Base-by-base conservation (phyloP, 345 rosid species). In the Eucalyptus polyanthemos region DNA sequence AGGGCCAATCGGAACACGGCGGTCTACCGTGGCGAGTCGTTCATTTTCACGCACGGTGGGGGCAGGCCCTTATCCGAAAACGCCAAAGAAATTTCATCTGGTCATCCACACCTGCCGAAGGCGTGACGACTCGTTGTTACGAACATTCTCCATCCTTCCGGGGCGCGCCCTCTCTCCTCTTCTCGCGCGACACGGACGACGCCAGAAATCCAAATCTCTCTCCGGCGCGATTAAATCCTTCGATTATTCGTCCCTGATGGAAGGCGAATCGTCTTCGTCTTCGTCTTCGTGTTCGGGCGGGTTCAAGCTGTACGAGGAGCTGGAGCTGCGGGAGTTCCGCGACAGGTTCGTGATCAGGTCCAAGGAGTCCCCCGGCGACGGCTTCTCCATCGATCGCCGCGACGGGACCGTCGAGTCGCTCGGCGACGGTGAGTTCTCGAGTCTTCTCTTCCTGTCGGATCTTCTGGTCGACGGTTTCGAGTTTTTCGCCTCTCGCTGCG, bases 311-410 rank as follows among this genome's bases (percentile, higher is more conserved):
- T 86, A 86, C 90, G 97, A 96, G 88, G 93, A 91, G 81, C 88
- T 97, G 34, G 93, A 97, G 88, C 93, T 97, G 95, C 95, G 86
- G 88, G 99, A 97, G 90, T 97, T 94, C 87, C 94, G 91, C 44
- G 98, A 95, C 65, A 95, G 92, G 93, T 97, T 93, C 92, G 97
- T 97, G 88, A 90, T 97, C 92, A 94, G 91, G 88, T 92, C 98
- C 53, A 88, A 91, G 50, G 94, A 92, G 53, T 94, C 94, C 90
- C 95, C 95, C 31, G 76, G 60, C 88, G 92, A 91, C 40, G 99
- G 98, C 91, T 97, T 97, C 96, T 94, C 94, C 60, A 93, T 97
- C 88, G 88, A 87, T 89, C 98, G 99, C 53, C 93, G 93, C 49
- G 95, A 95, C 87, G 99, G 99, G 25, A 92, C 92, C 89, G 90